These are phyloP conservation scores for Penicillium samsonianum DNA, from an alignment of 495 filamentous ascomycete genomes.

Conservation along the genomic window DNA sequence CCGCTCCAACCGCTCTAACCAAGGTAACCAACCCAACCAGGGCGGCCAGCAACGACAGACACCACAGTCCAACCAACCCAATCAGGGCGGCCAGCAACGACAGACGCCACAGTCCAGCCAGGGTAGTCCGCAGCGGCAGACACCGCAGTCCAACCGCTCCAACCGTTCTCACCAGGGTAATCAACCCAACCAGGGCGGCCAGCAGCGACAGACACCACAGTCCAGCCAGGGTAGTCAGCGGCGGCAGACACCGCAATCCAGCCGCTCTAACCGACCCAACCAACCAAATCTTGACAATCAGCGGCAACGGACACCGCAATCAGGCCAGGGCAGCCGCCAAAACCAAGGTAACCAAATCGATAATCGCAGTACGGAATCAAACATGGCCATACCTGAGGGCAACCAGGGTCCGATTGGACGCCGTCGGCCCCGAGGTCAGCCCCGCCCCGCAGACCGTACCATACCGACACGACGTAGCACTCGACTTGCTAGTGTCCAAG, in stretches of 20 bases:
- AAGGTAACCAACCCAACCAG: background rate
- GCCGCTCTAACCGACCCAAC: background rate
- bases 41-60: background rate
- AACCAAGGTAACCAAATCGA: background rate
- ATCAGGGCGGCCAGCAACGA: too few relatives aligned
- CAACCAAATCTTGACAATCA: background rate
- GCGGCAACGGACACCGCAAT: background rate
- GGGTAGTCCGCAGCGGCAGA: too few relatives aligned
- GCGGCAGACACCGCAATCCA: background rate
- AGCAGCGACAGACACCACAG: background rate
- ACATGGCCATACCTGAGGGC: background rate
- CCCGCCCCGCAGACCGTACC: background rate
- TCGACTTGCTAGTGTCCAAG: background rate
- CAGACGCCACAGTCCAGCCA: too few relatives aligned
- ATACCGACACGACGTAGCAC: conserved; percentile 1
- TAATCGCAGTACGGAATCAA: background rate
- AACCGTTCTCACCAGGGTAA: background rate
- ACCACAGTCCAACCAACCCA: too few relatives aligned
- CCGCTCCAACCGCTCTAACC: background rate
- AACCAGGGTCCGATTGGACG: background rate
- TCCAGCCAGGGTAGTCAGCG: background rate
- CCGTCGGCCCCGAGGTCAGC: background rate
- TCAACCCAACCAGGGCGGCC: too few relatives aligned
- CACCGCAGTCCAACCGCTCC: background rate
- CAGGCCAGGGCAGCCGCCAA: background rate